Conservation (phyloP, 1,284 basidiomycete genomes). For the Veloboletus limbatus region DNA sequence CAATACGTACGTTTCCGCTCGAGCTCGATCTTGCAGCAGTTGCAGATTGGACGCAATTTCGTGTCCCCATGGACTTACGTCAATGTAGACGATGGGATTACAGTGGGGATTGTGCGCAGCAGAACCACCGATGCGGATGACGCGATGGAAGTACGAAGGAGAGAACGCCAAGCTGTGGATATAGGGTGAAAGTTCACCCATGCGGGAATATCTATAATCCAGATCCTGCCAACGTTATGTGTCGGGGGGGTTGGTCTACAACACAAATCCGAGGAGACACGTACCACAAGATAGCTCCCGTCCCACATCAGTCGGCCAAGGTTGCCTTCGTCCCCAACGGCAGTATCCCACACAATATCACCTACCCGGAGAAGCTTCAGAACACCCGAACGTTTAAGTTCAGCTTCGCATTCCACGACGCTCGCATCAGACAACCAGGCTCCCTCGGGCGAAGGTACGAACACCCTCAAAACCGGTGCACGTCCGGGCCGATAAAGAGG, state of each 20-base stretch:
- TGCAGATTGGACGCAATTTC: slow-evolving; percentile 72
- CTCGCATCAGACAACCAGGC: slow-evolving; percentile 78
- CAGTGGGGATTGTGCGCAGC: slow-evolving; percentile 41
- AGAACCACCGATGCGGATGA: slow-evolving; percentile 58
- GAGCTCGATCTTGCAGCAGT: slow-evolving; percentile 71
- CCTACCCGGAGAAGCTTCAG: slow-evolving; percentile 59
- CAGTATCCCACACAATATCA: slow-evolving; percentile 80
- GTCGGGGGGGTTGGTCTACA: slow-evolving; percentile 7
- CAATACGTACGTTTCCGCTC: slow-evolving; percentile 69
- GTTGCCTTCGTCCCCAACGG: slow-evolving; percentile 80
- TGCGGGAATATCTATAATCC: slow-evolving; percentile 71
- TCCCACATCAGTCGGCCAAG: slow-evolving; percentile 78
- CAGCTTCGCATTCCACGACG: slow-evolving; percentile 74
- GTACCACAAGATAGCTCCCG: slow-evolving; percentile 74
- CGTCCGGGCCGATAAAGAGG: slow-evolving; percentile 65
- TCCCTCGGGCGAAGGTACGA: slow-evolving; percentile 77
- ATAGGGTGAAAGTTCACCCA: slow-evolving; percentile 74
- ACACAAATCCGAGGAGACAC: slow-evolving; percentile 4
- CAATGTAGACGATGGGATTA: slow-evolving; percentile 72
- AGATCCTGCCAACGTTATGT: slow-evolving; percentile 53
- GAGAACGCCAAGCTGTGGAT: slow-evolving; percentile 73
- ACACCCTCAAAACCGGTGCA: slow-evolving; percentile 72
- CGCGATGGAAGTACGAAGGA: slow-evolving; percentile 81
- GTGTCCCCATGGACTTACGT: slow-evolving; percentile 70
- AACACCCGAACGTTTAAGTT: slow-evolving; percentile 60